Conservation (phyloP, 805 yeast species). For the Candida dajiaensis region DNA sequence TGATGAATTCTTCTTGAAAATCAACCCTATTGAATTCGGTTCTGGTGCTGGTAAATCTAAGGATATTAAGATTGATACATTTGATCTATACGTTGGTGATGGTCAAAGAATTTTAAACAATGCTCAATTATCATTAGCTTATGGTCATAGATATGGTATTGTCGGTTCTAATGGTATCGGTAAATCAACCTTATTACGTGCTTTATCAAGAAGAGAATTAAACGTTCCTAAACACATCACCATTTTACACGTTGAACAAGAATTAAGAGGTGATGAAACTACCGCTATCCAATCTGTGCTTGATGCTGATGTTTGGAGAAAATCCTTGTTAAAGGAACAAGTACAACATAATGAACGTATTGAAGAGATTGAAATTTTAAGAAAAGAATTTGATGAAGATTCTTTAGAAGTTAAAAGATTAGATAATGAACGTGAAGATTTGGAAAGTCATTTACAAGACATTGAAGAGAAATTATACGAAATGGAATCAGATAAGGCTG, state of each 20-base stretch:
- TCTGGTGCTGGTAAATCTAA: conserved; percentile 93
- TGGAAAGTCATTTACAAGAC: conserved; percentile 71
- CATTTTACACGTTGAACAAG: conserved; percentile 96
- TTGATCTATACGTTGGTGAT: conserved; percentile 93
- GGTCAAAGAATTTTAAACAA: conserved; percentile 90
- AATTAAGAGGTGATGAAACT: conserved; percentile 88
- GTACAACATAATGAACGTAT: conserved; percentile 66
- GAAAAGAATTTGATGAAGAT: conserved; percentile 68
- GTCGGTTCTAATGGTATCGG: conserved; percentile 99
- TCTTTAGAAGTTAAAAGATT: conserved; percentile 69
- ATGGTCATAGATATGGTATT: conserved; percentile 93
- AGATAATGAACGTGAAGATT: conserved; percentile 86
- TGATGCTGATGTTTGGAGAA: conserved; percentile 99
- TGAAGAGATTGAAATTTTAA: conserved; percentile 63
- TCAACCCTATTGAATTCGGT: conserved; percentile 90
- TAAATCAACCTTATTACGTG: conserved; percentile 89
- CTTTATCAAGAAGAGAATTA: conserved; percentile 89
- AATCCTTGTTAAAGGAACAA: conserved; percentile 77
- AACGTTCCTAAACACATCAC: conserved; percentile 94
- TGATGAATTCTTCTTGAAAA: conserved; percentile 91
- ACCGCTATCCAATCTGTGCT: conserved; percentile 90
- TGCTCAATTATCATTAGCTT: conserved; percentile 78
- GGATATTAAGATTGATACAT: conserved; percentile 87
- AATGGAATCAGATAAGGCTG: conserved; percentile 97
- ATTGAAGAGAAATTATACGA: conserved; percentile 79